Evolutionary conservation across 2,329 filamentous ascomycete genomes (phyloP).

Genomic region (Arthrobotrys iridis): DNA sequence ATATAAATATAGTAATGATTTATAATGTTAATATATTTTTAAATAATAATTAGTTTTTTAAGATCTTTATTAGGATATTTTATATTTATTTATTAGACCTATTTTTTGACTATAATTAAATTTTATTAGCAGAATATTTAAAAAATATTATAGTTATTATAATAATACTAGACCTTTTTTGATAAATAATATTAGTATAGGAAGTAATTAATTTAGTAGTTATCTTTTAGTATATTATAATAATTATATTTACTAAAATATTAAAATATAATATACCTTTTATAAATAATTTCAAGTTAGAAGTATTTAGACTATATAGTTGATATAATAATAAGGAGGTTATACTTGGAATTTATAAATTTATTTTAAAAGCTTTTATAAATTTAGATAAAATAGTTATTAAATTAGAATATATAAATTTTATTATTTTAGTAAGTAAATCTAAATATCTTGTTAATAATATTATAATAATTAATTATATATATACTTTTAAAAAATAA

Average conservation of each 20-base stretch:
- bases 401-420: background rate
- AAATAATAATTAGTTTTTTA: background rate
- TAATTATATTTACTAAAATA: background rate
- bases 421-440: too few species aligned
- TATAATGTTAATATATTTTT: background rate
- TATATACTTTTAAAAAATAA: background rate
- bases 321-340: background rate
- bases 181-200: background rate
- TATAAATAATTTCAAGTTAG: too few species aligned
- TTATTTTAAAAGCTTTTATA: background rate
- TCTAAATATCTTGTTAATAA: background rate
- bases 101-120: background rate
- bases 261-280: background rate
- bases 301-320: background rate
- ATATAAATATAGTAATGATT: background rate
- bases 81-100: background rate
- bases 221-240: background rate
- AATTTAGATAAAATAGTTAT: background rate
- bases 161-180: background rate
- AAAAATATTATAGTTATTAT: background rate
- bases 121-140: background rate
- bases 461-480: background rate
- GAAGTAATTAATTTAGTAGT: background rate
- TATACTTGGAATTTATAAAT: background rate
- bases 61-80: background rate